Percentiles rank a stretch among this genome's conserved stretches.
phyloP scores from a whole-genome alignment of 2,329 filamentous ascomycete species.

The Seiridium cupressi region DNA sequence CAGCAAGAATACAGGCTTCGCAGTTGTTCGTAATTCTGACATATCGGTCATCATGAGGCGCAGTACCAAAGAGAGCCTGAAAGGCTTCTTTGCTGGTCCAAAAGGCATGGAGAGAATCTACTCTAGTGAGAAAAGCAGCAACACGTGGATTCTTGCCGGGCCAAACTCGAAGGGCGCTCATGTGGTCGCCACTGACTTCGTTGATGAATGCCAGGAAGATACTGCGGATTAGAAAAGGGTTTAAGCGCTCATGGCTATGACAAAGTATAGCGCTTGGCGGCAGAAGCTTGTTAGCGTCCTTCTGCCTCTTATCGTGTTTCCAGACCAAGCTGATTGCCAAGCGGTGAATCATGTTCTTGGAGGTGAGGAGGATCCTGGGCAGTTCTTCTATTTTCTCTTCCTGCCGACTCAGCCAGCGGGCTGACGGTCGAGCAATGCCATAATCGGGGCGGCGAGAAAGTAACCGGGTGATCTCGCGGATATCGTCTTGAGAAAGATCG shows the following conservation, averaged over 20 bases:
- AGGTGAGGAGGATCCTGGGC: slow-evolving; percentile 20
- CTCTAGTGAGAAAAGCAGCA: slow-evolving; percentile 27
- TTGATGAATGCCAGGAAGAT: slow-evolving; percentile 40
- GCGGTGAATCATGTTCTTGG: slow-evolving; percentile 29
- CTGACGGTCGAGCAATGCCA: slow-evolving; percentile 27
- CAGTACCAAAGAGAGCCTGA: slow-evolving; percentile 26
- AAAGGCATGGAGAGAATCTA: slow-evolving; percentile 32
- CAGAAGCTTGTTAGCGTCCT: slow-evolving; percentile 11
- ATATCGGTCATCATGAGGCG: slow-evolving; percentile 25
- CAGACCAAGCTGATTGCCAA: slow-evolving; percentile 30
- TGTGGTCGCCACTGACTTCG: slow-evolving; percentile 35
- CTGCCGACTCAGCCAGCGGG: slow-evolving; percentile 35
- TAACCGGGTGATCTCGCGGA: slow-evolving; percentile 32
- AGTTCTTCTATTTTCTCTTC: slow-evolving; percentile 25
- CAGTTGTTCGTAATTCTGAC: slow-evolving; percentile 37
- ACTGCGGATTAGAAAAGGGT: slow-evolving; percentile 40
- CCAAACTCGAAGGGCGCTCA: slow-evolving; percentile 24
- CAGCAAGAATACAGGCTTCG: slow-evolving; percentile 52
- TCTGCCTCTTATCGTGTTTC: slow-evolving; percentile 16
- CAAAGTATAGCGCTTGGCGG: slow-evolving; percentile 38
- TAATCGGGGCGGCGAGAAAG: slow-evolving; percentile 35
- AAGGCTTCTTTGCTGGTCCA: slow-evolving; percentile 39
- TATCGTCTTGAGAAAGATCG: slow-evolving; percentile 21
- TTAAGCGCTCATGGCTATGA: slow-evolving; percentile 34
- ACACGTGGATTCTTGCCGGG: slow-evolving; percentile 16